Base-by-base conservation (phyloP, 2,329 filamentous ascomycete genomes). In the Neonectria faginata region DNA sequence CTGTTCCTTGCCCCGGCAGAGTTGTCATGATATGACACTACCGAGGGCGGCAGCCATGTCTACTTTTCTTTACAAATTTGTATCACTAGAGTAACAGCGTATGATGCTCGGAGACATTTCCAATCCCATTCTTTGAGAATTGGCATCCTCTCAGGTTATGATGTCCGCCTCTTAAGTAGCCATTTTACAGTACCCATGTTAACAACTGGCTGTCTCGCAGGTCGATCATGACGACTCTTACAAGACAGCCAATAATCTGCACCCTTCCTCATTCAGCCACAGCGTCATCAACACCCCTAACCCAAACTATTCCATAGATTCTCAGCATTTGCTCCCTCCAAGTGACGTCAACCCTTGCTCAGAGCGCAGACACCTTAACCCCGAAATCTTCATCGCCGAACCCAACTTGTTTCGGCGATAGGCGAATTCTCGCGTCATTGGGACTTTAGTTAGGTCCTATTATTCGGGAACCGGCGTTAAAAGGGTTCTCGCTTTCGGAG, bases 311-410 rank as follows among this genome's bases (percentile, higher is more conserved):
- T 20, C n/a, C 39, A 11, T n/a, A 10, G 3, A 10, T 20, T 1
- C 18, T 51, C n/a, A 33, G 3, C 48, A 33, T 12, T 12, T 7
- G 11, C 5, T 11, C n/a, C 10, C n/a, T 29, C 29, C 14, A 3
- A 3, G 27, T 20, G n/a, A 33, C 48, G n/a, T 51, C 16, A 22
- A 51, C 18, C 27, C 48, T 51, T 14, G 5, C n/a, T 33, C 48
- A 36, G 5, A 9, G 18, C 16, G 47, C 27, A 50, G 47, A 18
- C 5, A 2, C 8, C 47, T 31, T 50, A 50, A 51, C 48, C 29
- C 48, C 48, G 29, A 51, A 51, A 20, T 18, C 29, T 51, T 20
- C 48, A 51, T 33, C 48, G 29, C 48, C 48, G 27, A 50, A 18
- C 45, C 16, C 45, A 14, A 3, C 45, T 9, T 0, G 11, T 51